Percentiles rank a stretch among this genome's conserved stretches.
Conservation (phyloP, 2,329 filamentous ascomycete genomes). For the Elsinoe fawcettii region DNA sequence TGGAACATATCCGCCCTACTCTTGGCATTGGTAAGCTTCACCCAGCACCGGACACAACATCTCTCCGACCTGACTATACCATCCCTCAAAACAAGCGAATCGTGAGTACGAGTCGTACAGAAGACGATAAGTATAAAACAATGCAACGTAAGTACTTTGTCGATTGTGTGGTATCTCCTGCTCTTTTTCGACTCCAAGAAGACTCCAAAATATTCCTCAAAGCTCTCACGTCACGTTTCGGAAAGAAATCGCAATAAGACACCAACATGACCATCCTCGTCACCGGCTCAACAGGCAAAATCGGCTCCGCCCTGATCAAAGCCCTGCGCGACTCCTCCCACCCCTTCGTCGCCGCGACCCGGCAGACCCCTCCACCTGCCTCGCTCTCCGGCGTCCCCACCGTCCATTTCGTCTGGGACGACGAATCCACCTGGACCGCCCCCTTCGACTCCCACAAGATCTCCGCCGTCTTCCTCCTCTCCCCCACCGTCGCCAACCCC, state of each 20-base stretch:
- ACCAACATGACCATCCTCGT: slow-evolving; percentile 1
- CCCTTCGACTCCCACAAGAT: slow-evolving; percentile 28
- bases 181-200: neutral
- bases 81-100: no score
- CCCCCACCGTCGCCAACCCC: slow-evolving; percentile 30
- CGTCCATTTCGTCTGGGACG: slow-evolving; percentile 38
- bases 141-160: no score
- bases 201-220: no score
- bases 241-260: neutral
- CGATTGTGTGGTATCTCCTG: no score
- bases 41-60: neutral
- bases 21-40: neutral
- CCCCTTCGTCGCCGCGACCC: neutral
- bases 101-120: no score
- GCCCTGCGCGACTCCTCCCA: neutral
- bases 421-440: slow-evolving; percentile 34
- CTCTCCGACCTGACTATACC: no score
- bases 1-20: no score
- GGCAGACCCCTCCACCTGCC: neutral
- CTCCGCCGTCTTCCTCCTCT: slow-evolving; percentile 36
- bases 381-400: neutral
- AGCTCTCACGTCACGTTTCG: neutral
- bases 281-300: neutral
- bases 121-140: no score
- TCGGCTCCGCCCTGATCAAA: neutral